Evolutionary conservation across 1,284 basidiomycete genomes (phyloP).

Genomic region (Ustilago crameri): DNA sequence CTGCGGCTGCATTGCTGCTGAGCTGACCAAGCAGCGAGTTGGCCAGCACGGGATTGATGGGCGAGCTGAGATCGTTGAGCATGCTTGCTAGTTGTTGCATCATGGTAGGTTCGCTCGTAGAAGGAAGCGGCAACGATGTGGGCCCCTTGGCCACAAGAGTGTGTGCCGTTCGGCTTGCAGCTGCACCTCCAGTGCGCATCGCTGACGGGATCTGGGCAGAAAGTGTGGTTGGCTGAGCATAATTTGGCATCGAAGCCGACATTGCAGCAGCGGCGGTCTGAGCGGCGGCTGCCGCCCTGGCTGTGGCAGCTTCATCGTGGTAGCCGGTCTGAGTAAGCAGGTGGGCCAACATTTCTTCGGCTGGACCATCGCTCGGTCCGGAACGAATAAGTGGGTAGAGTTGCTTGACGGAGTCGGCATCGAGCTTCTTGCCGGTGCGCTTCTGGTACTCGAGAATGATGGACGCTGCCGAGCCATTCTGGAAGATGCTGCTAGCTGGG

Average conservation of each 20-base stretch:
- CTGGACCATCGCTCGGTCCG: conserved; percentile 36
- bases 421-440: conserved; percentile 45
- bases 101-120: conserved; percentile 49
- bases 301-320: conserved; percentile 47
- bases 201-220: conserved; percentile 8
- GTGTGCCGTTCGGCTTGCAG: conserved; percentile 17
- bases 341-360: conserved; percentile 44
- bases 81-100: conserved; percentile 51
- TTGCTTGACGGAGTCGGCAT: conserved; percentile 34
- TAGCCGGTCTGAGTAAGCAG: conserved; percentile 42
- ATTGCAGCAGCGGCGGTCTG: conserved; percentile 30
- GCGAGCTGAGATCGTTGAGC: conserved; percentile 49
- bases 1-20: conserved; percentile 48
- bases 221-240: conserved; percentile 11
- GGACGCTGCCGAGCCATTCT: conserved; percentile 54
- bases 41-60: conserved; percentile 43
- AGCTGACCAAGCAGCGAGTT: conserved; percentile 45
- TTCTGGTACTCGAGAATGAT: conserved; percentile 59
- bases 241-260: conserved; percentile 28
- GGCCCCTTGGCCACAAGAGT: conserved; percentile 28
- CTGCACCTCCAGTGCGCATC: conserved; percentile 10
- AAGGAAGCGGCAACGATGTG: conserved; percentile 33
- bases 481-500: conserved; percentile 62
- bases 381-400: conserved; percentile 35
- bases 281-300: conserved; percentile 27